Evolutionary conservation across 768 basidiomycete species (phyloP).

Genomic region (Amanita subjunquillea): DNA sequence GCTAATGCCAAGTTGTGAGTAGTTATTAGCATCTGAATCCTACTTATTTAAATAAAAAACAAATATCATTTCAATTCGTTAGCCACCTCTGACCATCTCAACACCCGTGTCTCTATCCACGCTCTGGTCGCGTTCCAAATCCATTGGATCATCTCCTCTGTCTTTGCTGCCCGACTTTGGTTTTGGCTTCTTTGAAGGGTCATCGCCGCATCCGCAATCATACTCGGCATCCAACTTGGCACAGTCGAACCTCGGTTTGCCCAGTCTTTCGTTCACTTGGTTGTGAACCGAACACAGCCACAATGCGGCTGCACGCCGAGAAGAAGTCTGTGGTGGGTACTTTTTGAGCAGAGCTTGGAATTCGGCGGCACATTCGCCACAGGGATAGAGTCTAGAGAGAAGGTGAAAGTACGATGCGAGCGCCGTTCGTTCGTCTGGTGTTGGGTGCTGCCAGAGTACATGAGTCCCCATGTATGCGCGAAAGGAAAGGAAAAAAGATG

Average conservation of each 20-base stretch:
- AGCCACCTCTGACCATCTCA: constrained; percentile 56
- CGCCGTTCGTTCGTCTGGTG: constrained; percentile 72
- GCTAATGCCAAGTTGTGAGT: no score
- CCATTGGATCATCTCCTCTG: constrained; percentile 23
- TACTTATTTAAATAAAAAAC: no score
- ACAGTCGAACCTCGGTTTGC: constrained; percentile 84
- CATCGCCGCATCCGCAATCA: constrained; percentile 91
- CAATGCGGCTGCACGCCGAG: constrained; percentile 68
- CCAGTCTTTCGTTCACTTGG: constrained; percentile 73
- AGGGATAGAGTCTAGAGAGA: constrained; percentile 84
- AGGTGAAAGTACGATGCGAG: constrained; percentile 80
- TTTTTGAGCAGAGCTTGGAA: constrained; percentile 77
- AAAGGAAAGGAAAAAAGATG: constrained; percentile 1
- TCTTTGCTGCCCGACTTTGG: constrained; percentile 7
- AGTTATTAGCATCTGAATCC: no score
- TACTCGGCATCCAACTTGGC: constrained; percentile 80
- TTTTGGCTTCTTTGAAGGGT: constrained; percentile 17
- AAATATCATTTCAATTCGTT: constrained; percentile 11
- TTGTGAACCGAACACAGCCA: constrained; percentile 94
- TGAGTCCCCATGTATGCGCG: not conserved
- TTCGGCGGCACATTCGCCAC: constrained; percentile 90
- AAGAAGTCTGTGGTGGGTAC: constrained; percentile 85
- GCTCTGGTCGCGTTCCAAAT: constrained; percentile 35
- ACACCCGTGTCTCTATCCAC: constrained; percentile 51
- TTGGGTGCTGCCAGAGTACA: constrained; percentile 51